phyloP scores from a whole-genome alignment of 305 asterid genomes.

The Fraxinus greggii region DNA sequence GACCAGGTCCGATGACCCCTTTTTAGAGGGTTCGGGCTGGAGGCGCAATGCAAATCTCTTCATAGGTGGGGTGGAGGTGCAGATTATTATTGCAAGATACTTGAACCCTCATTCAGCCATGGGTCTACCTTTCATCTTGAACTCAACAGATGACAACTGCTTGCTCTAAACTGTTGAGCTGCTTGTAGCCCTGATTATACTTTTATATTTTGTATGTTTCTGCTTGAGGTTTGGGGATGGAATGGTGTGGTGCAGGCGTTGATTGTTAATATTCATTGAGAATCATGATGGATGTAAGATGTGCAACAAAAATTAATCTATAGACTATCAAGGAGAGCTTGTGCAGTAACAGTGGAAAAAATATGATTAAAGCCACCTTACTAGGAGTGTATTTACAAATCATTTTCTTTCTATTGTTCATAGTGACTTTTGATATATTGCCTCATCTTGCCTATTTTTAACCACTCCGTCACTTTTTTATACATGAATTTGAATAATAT shows the following conservation, averaged over 20 bases:
- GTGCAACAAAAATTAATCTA: background rate
- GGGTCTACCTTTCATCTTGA: background rate
- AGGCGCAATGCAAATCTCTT: background rate
- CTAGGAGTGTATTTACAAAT: background rate
- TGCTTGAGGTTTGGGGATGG: background rate
- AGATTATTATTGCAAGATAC: background rate
- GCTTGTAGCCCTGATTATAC: background rate
- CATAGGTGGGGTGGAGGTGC: background rate
- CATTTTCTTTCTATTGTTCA: background rate
- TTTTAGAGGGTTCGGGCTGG: background rate
- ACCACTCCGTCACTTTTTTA: background rate
- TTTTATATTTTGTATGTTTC: background rate
- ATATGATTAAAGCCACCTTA: background rate
- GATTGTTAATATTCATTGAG: background rate
- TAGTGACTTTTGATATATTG: background rate
- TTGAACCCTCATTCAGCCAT: background rate
- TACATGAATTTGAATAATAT: background rate
- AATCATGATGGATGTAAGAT: background rate
- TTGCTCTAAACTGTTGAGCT: background rate
- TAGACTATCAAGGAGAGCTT: background rate
- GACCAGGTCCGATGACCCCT: background rate
- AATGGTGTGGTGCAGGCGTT: background rate
- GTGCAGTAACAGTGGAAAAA: background rate
- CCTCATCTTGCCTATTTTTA: background rate
- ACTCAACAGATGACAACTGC: background rate